Percentiles rank a stretch among this genome's conserved stretches.
phyloP scores from a whole-genome alignment of 2,329 filamentous ascomycete species.

The Diplodia scrobiculata region DNA sequence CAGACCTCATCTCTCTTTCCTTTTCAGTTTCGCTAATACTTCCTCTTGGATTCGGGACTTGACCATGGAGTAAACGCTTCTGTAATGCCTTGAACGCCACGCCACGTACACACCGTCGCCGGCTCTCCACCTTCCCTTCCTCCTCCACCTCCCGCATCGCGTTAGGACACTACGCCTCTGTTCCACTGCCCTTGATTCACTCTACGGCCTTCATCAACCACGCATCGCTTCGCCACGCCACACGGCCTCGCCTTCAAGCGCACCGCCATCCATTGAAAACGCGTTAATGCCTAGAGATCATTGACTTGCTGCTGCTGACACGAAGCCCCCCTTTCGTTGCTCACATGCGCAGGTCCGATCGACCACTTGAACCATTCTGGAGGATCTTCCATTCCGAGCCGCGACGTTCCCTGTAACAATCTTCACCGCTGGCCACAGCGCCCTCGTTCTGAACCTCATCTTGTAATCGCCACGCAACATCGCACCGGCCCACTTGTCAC shows the following conservation, averaged over 20 bases:
- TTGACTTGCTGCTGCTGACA: constrained; percentile 22
- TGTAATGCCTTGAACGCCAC: background rate
- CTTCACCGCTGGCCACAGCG: background rate
- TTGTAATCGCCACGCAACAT: background rate
- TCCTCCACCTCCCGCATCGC: constrained; percentile 1
- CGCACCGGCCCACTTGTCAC: background rate
- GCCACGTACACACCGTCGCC: background rate
- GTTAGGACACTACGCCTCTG: background rate
- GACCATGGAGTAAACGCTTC: background rate
- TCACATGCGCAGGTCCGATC: constrained; percentile 22
- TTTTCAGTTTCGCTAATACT: constrained; percentile 13
- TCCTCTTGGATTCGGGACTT: constrained; percentile 1
- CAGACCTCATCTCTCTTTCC: background rate
- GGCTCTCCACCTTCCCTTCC: background rate
- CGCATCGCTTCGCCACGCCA: background rate
- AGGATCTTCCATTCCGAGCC: background rate
- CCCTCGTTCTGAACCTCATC: background rate
- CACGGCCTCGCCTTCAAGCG: background rate
- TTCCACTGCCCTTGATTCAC: background rate
- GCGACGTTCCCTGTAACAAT: background rate
- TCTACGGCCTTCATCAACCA: background rate
- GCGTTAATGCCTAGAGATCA: constrained; percentile 1
- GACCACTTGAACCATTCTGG: background rate
- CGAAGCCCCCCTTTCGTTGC: constrained; percentile 14
- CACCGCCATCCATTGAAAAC: background rate